phyloP scores from a whole-genome alignment of 2,329 filamentous ascomycete genomes.

The Colletotrichum sojae region DNA sequence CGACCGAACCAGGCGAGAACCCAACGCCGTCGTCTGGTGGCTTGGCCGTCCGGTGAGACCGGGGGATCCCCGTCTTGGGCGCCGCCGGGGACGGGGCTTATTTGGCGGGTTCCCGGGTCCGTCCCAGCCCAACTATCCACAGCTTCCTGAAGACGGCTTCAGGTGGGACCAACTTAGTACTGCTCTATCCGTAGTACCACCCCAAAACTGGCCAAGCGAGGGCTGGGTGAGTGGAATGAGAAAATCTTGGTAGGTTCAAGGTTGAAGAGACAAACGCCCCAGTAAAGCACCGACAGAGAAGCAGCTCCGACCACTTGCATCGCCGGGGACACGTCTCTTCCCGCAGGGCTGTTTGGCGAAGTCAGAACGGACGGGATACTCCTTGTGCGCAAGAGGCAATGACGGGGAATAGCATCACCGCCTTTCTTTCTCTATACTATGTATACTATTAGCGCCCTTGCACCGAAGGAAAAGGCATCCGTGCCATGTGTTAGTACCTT shows the following conservation, averaged over 20 bases:
- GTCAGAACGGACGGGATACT: slow-evolving; percentile 17
- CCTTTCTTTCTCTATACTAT: too few species aligned
- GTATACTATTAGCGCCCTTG: not conserved
- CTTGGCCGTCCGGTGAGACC: slow-evolving; percentile 6
- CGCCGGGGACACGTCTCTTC: slow-evolving; percentile 12
- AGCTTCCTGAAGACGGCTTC: slow-evolving; percentile 6
- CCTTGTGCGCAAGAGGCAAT: slow-evolving; percentile 15
- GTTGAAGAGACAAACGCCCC: not conserved
- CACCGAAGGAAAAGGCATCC: slow-evolving; percentile 11
- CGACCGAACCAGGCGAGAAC: slow-evolving; percentile 24
- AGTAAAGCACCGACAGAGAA: not conserved
- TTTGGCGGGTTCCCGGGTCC: slow-evolving; percentile 9
- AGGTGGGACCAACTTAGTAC: not conserved
- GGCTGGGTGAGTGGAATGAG: not conserved
- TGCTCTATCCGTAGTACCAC: too few species aligned
- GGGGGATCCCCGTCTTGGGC: slow-evolving; percentile 38
- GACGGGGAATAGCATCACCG: slow-evolving; percentile 4
- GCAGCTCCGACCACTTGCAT: not conserved
- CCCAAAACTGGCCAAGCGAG: not conserved
- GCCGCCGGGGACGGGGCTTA: slow-evolving; percentile 13
- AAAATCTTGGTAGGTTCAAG: not conserved
- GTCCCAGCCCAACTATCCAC: slow-evolving; percentile 28
- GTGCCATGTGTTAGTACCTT: slow-evolving; percentile 17
- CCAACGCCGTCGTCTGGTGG: slow-evolving; percentile 12
- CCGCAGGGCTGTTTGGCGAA: slow-evolving; percentile 37